Percentiles rank a stretch among this genome's conserved stretches.
Evolutionary conservation across 2,329 filamentous ascomycete species (phyloP).

Genomic region (Colletotrichum melonis): DNA sequence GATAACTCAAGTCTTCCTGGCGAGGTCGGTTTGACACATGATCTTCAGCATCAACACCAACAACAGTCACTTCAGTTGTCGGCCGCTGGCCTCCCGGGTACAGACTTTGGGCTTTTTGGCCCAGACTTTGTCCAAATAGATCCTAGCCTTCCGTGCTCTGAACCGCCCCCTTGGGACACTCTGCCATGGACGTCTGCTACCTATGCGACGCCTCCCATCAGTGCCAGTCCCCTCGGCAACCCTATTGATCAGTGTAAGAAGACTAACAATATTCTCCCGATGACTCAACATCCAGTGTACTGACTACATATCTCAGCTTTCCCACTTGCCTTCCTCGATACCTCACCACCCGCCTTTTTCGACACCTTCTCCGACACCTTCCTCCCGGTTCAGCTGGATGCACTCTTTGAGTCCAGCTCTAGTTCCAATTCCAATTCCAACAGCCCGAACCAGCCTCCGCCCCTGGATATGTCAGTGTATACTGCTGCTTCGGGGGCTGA

Average conservation of each 20-base stretch:
- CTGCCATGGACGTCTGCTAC: conserved; percentile 24
- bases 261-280: neutral
- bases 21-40: conserved; percentile 18
- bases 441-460: conserved; percentile 30
- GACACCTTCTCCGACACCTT: conserved; percentile 26
- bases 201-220: conserved; percentile 15
- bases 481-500: conserved; percentile 9
- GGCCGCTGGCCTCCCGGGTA: conserved; percentile 27
- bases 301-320: conserved; percentile 21
- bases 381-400: conserved; percentile 13
- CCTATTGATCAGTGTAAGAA: conserved; percentile 22
- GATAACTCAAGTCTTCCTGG: conserved; percentile 24
- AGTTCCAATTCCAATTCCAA: conserved; percentile 25
- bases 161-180: conserved; percentile 30
- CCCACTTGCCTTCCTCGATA: conserved; percentile 19
- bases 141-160: conserved; percentile 22
- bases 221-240: conserved; percentile 32
- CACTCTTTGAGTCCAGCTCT: conserved; percentile 26
- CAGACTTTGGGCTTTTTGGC: conserved; percentile 24
- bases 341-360: conserved; percentile 27
- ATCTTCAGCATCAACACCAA: conserved; percentile 12
- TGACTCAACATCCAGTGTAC: conserved; percentile 5
- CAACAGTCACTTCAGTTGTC: conserved; percentile 11
- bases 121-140: conserved; percentile 28
- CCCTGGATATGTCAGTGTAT: conserved; percentile 24